Evolutionary conservation across 139 green algal species (phyloP).

Genomic region (Micromonas commoda): DNA sequence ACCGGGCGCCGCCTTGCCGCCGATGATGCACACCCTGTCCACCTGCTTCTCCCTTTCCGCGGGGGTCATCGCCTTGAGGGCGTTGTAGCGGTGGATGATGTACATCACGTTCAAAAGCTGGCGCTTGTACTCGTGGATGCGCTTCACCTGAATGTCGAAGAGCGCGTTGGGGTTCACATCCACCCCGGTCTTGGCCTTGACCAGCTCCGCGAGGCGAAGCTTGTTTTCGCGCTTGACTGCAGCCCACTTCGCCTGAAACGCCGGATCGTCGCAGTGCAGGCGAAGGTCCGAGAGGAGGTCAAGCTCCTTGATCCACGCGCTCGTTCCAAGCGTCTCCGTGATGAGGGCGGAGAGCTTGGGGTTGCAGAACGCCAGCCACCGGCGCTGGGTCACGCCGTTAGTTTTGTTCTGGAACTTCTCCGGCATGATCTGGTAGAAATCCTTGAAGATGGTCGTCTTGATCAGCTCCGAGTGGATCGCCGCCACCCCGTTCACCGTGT

Average conservation of each 20-base stretch:
- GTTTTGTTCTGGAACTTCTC: constrained; percentile 99
- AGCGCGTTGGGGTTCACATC: constrained; percentile 48
- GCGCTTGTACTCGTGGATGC: constrained; percentile 99
- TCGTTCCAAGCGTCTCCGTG: constrained; percentile 67
- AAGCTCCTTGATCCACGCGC: constrained; percentile 60
- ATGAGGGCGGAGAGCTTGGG: constrained; percentile 60
- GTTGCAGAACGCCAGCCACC: constrained; percentile 88
- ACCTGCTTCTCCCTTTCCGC: constrained; percentile 65
- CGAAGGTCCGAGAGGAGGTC: constrained; percentile 41
- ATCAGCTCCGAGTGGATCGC: constrained; percentile 90
- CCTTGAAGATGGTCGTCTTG: constrained; percentile 79
- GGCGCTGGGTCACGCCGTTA: constrained; percentile 93
- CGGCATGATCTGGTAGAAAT: constrained; percentile 78
- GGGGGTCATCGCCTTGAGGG: constrained; percentile 68
- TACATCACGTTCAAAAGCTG: constrained; percentile 64
- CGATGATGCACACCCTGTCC: constrained; percentile 82
- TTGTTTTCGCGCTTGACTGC: constrained; percentile 83
- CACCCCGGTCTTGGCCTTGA: constrained; percentile 72
- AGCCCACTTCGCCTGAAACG: constrained; percentile 42
- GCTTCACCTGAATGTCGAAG: constrained; percentile 97
- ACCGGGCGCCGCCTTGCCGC: constrained; percentile 92
- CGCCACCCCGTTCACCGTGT: constrained; percentile 89
- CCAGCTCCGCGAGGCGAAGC: constrained; percentile 59
- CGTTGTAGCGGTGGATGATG: constrained; percentile 68
- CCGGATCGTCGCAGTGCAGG: constrained; percentile 35